These are phyloP conservation scores for Inga leiocalycina DNA, from an alignment of 306 rosid species.

Conservation along the genomic window DNA sequence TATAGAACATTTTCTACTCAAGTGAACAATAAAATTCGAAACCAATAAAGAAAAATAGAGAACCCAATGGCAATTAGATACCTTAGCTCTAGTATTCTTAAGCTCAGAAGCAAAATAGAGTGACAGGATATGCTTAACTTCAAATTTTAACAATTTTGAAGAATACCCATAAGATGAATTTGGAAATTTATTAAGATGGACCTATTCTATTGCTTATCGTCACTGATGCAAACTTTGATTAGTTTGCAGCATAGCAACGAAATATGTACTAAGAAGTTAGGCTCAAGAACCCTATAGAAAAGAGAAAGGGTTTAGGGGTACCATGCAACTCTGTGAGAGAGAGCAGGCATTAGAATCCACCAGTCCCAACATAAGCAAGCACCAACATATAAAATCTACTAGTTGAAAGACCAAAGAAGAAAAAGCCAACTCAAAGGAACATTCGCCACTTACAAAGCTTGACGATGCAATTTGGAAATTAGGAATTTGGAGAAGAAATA, in stretches of 20 bases:
- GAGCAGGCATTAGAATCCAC: conserved; percentile 84
- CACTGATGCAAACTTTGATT: background rate
- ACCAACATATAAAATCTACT: conserved; percentile 40
- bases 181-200: background rate
- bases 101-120: background rate
- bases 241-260: background rate
- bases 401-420: conserved; percentile 31
- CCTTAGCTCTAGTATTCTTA: background rate
- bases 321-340: conserved; percentile 42
- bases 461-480: no score
- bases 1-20: background rate
- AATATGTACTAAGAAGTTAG: background rate
- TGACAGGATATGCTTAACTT: background rate
- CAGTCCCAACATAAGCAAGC: conserved; percentile 74
- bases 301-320: no score
- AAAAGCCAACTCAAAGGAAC: conserved; percentile 31
- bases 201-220: background rate
- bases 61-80: background rate
- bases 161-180: background rate
- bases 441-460: conserved; percentile 12
- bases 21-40: background rate
- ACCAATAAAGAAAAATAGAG: background rate
- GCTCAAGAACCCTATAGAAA: background rate
- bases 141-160: background rate
- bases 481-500: no score